A percentile compares a stretch with the other conserved stretches of the same genome.
phyloP scores from a whole-genome alignment of 306 rosid species.

The Begonia masoniana region DNA sequence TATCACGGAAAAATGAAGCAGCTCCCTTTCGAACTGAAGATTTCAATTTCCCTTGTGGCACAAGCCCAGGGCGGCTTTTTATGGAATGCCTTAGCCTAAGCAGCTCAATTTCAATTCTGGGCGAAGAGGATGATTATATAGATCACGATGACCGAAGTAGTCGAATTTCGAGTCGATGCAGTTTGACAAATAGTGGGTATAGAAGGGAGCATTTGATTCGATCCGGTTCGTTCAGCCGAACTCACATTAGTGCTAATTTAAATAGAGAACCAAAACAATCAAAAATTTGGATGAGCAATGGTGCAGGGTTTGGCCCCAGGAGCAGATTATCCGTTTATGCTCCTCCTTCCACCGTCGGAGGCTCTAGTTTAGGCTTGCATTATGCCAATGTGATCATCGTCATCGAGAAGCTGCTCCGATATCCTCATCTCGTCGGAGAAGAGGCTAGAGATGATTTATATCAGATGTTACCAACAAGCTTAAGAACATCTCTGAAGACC shows the following conservation, averaged over 20 bases:
- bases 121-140: constrained; percentile 23
- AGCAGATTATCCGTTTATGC: constrained; percentile 47
- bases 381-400: constrained; percentile 85
- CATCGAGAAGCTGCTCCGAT: constrained; percentile 75
- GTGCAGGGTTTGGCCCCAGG: constrained; percentile 43
- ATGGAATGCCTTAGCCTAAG: constrained; percentile 87
- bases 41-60: constrained; percentile 67
- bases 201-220: constrained; percentile 29
- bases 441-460: constrained; percentile 88
- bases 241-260: constrained; percentile 12
- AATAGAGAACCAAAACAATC: constrained; percentile 29
- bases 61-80: constrained; percentile 82
- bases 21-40: constrained; percentile 50
- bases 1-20: constrained; percentile 39
- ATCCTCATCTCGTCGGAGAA: constrained; percentile 82
- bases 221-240: constrained; percentile 24
- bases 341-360: constrained; percentile 79
- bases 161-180: constrained; percentile 26
- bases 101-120: constrained; percentile 53
- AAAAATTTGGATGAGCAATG: constrained; percentile 18
- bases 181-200: constrained; percentile 20
- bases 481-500: constrained; percentile 55
- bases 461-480: constrained; percentile 79
- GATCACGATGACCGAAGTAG: constrained; percentile 29
- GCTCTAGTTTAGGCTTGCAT: constrained; percentile 83